Conservation (phyloP, 106 monocot genomes). For the Narthecium ossifragum region DNA sequence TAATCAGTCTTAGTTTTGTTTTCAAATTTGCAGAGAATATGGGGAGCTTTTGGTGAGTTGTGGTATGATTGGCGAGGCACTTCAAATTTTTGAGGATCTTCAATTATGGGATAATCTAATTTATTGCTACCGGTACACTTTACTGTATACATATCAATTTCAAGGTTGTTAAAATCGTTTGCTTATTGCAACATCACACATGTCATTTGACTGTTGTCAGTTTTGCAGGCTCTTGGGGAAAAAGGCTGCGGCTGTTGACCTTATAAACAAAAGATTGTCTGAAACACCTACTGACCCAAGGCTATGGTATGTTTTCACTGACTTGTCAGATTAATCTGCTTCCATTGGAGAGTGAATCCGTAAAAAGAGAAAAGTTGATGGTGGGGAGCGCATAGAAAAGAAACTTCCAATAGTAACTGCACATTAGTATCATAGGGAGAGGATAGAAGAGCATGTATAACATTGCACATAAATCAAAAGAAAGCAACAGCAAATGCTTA, state of each 20-base stretch:
- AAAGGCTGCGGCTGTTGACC: slow-evolving; percentile 80
- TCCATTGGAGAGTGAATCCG: too few species aligned
- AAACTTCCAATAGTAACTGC: too few species aligned
- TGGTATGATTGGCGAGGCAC: slow-evolving; percentile 83
- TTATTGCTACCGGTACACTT: slow-evolving; percentile 71
- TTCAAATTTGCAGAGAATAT: slow-evolving; percentile 61
- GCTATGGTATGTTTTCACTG: slow-evolving; percentile 82
- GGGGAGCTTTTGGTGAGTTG: slow-evolving; percentile 62
- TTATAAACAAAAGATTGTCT: slow-evolving; percentile 64
- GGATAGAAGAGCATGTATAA: too few species aligned
- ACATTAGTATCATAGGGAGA: too few species aligned
- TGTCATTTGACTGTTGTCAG: slow-evolving; percentile 39
- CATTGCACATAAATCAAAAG: too few species aligned
- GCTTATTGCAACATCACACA: background rate
- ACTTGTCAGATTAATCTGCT: too few species aligned
- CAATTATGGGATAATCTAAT: slow-evolving; percentile 96
- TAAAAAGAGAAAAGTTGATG: too few species aligned
- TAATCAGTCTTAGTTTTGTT: background rate
- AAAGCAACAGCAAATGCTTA: too few species aligned
- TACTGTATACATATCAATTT: background rate
- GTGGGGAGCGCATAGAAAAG: too few species aligned
- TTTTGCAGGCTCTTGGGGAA: slow-evolving; percentile 86
- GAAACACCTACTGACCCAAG: slow-evolving; percentile 72
- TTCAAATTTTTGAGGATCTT: slow-evolving; percentile 89
- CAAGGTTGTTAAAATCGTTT: background rate